Evolutionary conservation across 768 basidiomycete species (phyloP).

Genomic region (Tylopilus sp.): DNA sequence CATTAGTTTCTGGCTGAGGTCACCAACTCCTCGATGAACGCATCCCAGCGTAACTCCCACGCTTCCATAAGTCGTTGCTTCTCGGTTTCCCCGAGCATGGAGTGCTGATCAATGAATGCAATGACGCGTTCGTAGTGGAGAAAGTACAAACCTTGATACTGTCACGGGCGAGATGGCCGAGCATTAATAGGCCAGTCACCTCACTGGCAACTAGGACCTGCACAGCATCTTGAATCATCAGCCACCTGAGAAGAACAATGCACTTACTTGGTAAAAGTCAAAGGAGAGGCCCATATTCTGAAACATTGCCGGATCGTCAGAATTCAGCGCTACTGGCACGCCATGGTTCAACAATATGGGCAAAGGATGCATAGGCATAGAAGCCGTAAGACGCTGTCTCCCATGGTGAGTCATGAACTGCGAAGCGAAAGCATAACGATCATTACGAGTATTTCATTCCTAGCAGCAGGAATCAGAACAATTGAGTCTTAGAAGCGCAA

Average conservation of each 20-base stretch:
- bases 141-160: constrained; percentile 51
- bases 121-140: neutral
- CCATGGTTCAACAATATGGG: constrained; percentile 71
- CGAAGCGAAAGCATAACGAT: neutral
- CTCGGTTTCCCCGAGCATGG: constrained; percentile 44
- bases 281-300: constrained; percentile 76
- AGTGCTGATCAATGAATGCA: constrained; percentile 25
- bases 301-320: constrained; percentile 76
- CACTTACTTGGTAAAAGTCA: constrained; percentile 69
- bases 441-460: constrained; percentile 70
- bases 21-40: neutral
- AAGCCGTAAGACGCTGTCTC: constrained; percentile 63
- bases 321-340: constrained; percentile 65
- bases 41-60: neutral
- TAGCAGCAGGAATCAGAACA: constrained; percentile 23
- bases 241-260: neutral
- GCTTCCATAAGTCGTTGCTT: constrained; percentile 36
- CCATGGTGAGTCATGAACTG: neutral
- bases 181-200: constrained; percentile 57
- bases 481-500: neutral
- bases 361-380: constrained; percentile 78
- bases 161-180: constrained; percentile 61
- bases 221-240: neutral
- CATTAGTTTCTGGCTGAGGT: neutral
- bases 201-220: constrained; percentile 67